These are phyloP conservation scores for Jatropha podagrica DNA, from an alignment of 441 rosid genomes.

Conservation along the genomic window DNA sequence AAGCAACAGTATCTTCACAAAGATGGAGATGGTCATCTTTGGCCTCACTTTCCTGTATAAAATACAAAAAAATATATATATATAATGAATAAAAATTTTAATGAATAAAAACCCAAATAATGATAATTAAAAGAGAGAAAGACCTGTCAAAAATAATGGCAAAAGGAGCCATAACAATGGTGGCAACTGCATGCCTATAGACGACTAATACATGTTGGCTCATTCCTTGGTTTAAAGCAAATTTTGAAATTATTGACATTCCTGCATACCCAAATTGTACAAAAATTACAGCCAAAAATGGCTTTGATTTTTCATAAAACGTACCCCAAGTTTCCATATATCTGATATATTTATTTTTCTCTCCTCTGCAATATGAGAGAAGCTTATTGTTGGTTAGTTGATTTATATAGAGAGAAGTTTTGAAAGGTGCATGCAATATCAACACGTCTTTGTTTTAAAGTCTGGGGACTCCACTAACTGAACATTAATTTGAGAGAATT, in stretches of 20 bases:
- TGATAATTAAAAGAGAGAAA: neutral
- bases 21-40: conserved; percentile 72
- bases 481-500: neutral
- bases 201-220: conserved; percentile 83
- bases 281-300: conserved; percentile 62
- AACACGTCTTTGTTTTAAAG: conserved; percentile 32
- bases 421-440: conserved; percentile 11
- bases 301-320: conserved; percentile 37
- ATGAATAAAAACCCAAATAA: neutral
- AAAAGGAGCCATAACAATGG: conserved; percentile 72
- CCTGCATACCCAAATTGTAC: conserved; percentile 85
- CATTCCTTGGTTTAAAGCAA: conserved; percentile 78
- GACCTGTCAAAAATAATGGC: conserved; percentile 75
- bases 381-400: conserved; percentile 18
- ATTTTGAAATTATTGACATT: conserved; percentile 74
- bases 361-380: conserved; percentile 7
- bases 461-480: conserved; percentile 69
- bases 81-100: neutral
- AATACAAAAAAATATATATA: neutral
- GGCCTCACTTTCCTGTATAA: conserved; percentile 74
- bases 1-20: conserved; percentile 56
- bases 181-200: conserved; percentile 83
- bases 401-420: conserved; percentile 16
- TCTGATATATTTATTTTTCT: neutral
- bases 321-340: conserved; percentile 1